These are phyloP conservation scores for Teunomyces pallodes DNA, from an alignment of 805 yeast species.

Conservation along the genomic window DNA sequence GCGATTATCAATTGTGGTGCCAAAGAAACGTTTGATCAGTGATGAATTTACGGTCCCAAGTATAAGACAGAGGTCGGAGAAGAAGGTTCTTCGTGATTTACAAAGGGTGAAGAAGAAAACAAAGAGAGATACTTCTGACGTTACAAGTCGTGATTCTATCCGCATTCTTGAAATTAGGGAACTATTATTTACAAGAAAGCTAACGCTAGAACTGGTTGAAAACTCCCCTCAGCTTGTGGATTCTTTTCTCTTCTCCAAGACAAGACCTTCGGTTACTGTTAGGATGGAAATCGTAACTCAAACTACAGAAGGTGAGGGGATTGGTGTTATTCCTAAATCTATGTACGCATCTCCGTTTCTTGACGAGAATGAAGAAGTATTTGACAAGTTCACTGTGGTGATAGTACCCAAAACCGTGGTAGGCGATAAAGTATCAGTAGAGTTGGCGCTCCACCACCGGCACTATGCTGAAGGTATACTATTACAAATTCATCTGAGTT, in stretches of 20 bases:
- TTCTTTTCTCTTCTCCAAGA: conserved; percentile 20
- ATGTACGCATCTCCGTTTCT: conserved; percentile 15
- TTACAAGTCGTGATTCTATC: conserved; percentile 24
- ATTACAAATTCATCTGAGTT: conserved; percentile 13
- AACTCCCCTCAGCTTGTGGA: conserved; percentile 22
- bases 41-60: background rate
- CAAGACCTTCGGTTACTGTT: conserved; percentile 15
- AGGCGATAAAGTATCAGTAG: conserved; percentile 36
- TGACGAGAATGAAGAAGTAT: conserved; percentile 12
- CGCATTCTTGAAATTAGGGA: conserved; percentile 23
- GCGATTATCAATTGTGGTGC: background rate
- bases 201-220: conserved; percentile 14
- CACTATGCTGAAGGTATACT: conserved; percentile 31
- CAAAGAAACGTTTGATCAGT: background rate
- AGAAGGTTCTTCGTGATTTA: conserved; percentile 8
- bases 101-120: conserved; percentile 17
- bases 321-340: conserved; percentile 28
- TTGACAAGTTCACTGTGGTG: conserved; percentile 21
- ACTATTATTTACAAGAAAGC: conserved; percentile 12
- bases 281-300: conserved; percentile 22
- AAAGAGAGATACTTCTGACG: conserved; percentile 31
- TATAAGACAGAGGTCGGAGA: background rate
- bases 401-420: conserved; percentile 37
- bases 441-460: conserved; percentile 28
- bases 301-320: conserved; percentile 36